Base-by-base conservation (phyloP, 257 asterid species). In the Lycium ferocissimum region DNA sequence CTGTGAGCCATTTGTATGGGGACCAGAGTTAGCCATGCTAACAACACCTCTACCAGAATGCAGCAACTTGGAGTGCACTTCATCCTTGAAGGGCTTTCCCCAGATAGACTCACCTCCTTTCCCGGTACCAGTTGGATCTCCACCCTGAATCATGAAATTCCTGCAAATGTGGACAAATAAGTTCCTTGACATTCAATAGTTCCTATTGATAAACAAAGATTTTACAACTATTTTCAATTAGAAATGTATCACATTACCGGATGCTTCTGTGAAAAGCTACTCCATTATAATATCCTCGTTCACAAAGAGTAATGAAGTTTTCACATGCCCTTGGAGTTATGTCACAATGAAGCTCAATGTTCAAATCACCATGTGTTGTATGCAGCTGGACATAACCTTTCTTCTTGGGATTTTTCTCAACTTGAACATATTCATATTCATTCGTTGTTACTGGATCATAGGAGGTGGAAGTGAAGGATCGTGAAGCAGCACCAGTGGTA, bases 111-210 rank as follows among this genome's bases (percentile, higher is more conserved):
- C 98, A 7, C 98, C 98, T 79, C 99, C 99, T 89, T 81, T 92
- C 70, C 98, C 98, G 54, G 98, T 93, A 85, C 96, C 99, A 63
- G 99, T 94, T 89, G 98, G 98, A 90, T 97, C 99, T 73, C 98
- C 99, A 43, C 99, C 99, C 92, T 97, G 98, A 89, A 97, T 92
- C 98, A 95, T 95, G 87, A 95, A 97, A 91, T 97, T 97, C 89
- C 99, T 95, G 87, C 90, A 87, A 22, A 85, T 80, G 57, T 65
- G 66, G 12, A 76, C 62, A 86, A 79, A 83, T 53, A 11, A 53
- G 81, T 35, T 67, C 38, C 79, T 69, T 61, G 53, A 75, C 70
- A 83, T 54, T 65, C 57, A 62, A 79, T 51, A 80, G 47, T 76
- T n/a, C 61, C 43, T 70, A 70, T 40, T 62, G 70, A 47, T 45